These are phyloP conservation scores for Lobulomyces angularis DNA, from an alignment of 192 early-diverging fungal genomes.

Conservation along the genomic window DNA sequence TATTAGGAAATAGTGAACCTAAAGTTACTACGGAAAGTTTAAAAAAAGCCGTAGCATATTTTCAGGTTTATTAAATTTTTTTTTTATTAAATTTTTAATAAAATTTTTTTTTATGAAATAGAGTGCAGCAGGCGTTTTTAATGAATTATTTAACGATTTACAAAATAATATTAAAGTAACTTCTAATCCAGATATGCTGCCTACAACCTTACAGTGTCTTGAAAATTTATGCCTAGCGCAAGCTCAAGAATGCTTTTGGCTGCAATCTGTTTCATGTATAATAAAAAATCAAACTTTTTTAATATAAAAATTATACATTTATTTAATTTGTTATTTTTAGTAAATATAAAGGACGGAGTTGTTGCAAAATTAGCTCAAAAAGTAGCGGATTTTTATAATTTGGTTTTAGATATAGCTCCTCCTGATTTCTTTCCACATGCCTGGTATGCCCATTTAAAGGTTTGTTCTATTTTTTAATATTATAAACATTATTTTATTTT, in stretches of 20 bases:
- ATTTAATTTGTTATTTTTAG: constrained; percentile 17
- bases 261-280: constrained; percentile 52
- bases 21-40: constrained; percentile 59
- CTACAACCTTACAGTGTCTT: constrained; percentile 51
- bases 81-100: background rate
- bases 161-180: constrained; percentile 41
- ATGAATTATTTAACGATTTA: constrained; percentile 11
- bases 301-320: background rate
- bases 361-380: constrained; percentile 65
- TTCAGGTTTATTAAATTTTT: constrained; percentile 42
- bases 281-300: background rate
- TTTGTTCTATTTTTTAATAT: no score
- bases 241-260: constrained; percentile 90
- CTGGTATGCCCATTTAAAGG: no score
- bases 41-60: constrained; percentile 62
- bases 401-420: constrained; percentile 50
- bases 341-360: constrained; percentile 64
- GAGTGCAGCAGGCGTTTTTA: constrained; percentile 69
- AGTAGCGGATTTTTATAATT: constrained; percentile 60
- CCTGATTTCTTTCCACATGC: constrained; percentile 36
- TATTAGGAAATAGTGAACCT: constrained; percentile 59
- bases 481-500: no score
- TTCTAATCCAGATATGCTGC: constrained; percentile 57
- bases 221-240: constrained; percentile 78
- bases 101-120: background rate